A percentile compares a stretch with the other conserved stretches of the same genome.
Evolutionary conservation across 2,329 filamentous ascomycete genomes (phyloP).

Genomic region (Sarocladiaceae sp.): DNA sequence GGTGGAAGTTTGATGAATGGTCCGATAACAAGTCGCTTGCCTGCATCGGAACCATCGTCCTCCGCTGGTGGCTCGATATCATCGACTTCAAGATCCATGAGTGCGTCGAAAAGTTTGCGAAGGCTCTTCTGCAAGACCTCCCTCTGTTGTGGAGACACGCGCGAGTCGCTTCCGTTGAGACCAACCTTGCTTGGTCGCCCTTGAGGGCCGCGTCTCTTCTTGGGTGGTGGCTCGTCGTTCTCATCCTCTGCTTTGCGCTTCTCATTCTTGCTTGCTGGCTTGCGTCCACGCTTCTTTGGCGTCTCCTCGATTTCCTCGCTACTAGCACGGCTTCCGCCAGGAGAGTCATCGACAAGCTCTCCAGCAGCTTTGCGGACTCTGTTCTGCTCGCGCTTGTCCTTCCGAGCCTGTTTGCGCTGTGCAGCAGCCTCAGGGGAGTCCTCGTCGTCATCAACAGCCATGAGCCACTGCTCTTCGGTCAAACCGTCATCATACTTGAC

Average conservation of each 20-base stretch:
- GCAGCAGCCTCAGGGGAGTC: constrained; percentile 92
- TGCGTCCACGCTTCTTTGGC: constrained; percentile 80
- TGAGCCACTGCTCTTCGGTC: constrained; percentile 98
- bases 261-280: constrained; percentile 66
- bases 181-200: constrained; percentile 60
- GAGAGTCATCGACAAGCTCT: constrained; percentile 59
- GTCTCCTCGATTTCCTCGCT: constrained; percentile 76
- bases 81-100: constrained; percentile 83
- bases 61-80: constrained; percentile 54
- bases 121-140: constrained; percentile 75
- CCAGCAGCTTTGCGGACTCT: constrained; percentile 55
- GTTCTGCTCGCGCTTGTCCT: constrained; percentile 75
- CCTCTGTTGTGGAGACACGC: constrained; percentile 65
- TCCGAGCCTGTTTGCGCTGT: constrained; percentile 80
- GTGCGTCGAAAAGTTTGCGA: constrained; percentile 68
- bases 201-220: constrained; percentile 72
- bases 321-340: constrained; percentile 73
- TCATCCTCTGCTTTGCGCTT: constrained; percentile 86
- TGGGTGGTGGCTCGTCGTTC: constrained; percentile 71
- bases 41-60: constrained; percentile 53
- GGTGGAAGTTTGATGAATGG: constrained; percentile 90
- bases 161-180: constrained; percentile 29
- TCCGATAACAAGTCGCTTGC: constrained; percentile 79
- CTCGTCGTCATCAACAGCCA: constrained; percentile 95
- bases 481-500: constrained; percentile 96